Evolutionary conservation across 2,329 filamentous ascomycete genomes (phyloP).

Genomic region (Hymenoscyphus repandus): DNA sequence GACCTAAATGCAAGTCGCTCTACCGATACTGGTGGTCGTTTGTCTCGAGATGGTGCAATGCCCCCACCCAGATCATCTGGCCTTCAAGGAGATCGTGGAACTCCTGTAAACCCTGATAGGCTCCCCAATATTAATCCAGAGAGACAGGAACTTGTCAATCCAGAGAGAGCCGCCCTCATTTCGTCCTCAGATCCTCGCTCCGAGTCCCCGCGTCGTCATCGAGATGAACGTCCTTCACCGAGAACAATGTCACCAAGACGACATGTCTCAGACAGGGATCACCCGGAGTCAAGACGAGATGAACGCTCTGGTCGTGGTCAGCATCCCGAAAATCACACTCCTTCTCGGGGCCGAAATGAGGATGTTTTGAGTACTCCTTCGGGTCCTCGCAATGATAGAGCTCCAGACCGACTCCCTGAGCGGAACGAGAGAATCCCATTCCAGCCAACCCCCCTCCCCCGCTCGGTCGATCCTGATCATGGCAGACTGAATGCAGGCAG

Average conservation of each 20-base stretch:
- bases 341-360: slow-evolving; percentile 21
- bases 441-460: slow-evolving; percentile 33
- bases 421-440: slow-evolving; percentile 41
- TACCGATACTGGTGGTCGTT: slow-evolving; percentile 23
- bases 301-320: slow-evolving; percentile 23
- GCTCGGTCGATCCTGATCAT: slow-evolving; percentile 44
- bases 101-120: slow-evolving; percentile 20
- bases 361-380: slow-evolving; percentile 27
- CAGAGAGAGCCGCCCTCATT: slow-evolving; percentile 31
- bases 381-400: slow-evolving; percentile 34
- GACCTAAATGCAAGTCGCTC: slow-evolving; percentile 17
- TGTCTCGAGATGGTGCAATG: slow-evolving; percentile 28
- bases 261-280: slow-evolving; percentile 36
- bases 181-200: slow-evolving; percentile 22
- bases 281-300: slow-evolving; percentile 26
- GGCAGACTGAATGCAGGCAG: slow-evolving; percentile 34
- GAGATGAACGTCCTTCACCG: slow-evolving; percentile 29
- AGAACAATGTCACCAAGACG: slow-evolving; percentile 47
- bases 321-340: slow-evolving; percentile 16
- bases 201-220: slow-evolving; percentile 27
- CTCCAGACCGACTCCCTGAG: slow-evolving; percentile 42
- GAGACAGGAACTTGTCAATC: slow-evolving; percentile 30
- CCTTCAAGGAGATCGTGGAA: slow-evolving; percentile 21
- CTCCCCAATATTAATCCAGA: slow-evolving; percentile 14
- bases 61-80: slow-evolving; percentile 25